phyloP scores from a whole-genome alignment of 75 land plant species.

The Pinus albicaulis region DNA sequence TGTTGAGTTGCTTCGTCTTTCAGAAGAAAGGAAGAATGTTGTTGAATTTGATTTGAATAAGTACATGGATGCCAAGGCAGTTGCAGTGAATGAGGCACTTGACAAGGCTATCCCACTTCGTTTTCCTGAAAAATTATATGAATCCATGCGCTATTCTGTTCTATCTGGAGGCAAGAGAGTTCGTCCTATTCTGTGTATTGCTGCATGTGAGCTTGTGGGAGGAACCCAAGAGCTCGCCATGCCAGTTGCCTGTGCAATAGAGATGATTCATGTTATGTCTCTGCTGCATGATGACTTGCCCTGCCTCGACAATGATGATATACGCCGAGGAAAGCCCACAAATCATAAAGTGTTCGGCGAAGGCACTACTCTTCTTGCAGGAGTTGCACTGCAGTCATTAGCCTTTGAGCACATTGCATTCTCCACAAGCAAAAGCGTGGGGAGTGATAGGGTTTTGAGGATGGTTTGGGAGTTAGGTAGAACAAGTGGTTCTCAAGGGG shows the following conservation, averaged over 20 bases:
- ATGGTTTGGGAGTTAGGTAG: conserved; percentile 48
- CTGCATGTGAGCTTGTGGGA: conserved; percentile 71
- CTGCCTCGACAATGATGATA: conserved; percentile 66
- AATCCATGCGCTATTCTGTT: conserved; percentile 29
- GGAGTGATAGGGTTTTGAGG: conserved; percentile 26
- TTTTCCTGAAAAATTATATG: conserved; percentile 15
- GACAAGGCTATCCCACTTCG: conserved; percentile 12
- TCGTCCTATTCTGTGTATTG: conserved; percentile 62
- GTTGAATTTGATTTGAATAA: conserved; percentile 16
- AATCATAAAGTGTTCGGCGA: conserved; percentile 27
- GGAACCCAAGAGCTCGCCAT: conserved; percentile 44
- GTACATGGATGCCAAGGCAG: conserved; percentile 27
- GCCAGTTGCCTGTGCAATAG: conserved; percentile 60
- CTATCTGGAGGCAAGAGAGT: conserved; percentile 22
- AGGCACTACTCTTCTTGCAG: conserved; percentile 59
- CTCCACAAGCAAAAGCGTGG: conserved; percentile 10
- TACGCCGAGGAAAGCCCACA: conserved; percentile 40
- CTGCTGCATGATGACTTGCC: conserved; percentile 62
- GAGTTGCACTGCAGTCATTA: conserved; percentile 44
- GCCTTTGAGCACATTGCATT: conserved; percentile 55
- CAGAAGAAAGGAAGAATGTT: background rate
- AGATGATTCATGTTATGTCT: conserved; percentile 56
- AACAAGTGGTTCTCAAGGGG: conserved; percentile 50
- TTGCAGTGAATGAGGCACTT: conserved; percentile 24
- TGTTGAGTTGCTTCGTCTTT: too few relatives aligned